Percentiles rank a stretch among this genome's conserved stretches.
These are phyloP conservation scores for Coccomyxa subellipsoidea DNA, from an alignment of 163 green algal genomes.

Conservation along the genomic window DNA sequence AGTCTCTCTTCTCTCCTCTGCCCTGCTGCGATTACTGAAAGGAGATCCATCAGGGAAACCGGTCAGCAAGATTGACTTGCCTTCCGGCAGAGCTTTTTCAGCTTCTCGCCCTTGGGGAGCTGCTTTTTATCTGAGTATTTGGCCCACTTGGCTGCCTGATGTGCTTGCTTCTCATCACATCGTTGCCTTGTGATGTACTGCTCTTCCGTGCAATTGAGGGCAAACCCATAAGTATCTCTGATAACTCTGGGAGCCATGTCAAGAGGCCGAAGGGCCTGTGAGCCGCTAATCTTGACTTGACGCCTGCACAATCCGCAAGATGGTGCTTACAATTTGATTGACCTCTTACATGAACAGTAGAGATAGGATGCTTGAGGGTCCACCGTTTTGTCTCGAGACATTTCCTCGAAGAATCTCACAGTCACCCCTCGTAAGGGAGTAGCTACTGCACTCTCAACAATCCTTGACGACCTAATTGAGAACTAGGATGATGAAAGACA, in stretches of 20 bases:
- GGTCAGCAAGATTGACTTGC: too few relatives aligned
- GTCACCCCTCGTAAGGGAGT: too few relatives aligned
- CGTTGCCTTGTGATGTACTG: constrained; percentile 26
- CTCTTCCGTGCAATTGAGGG: constrained; percentile 21
- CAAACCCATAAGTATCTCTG: constrained; percentile 43
- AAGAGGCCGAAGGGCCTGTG: neutral
- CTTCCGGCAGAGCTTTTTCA: constrained; percentile 57
- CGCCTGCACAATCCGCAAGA: too few relatives aligned
- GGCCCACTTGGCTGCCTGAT: constrained; percentile 24
- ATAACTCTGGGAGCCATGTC: neutral
- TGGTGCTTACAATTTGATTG: too few relatives aligned
- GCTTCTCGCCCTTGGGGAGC: constrained; percentile 30
- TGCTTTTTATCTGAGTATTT: constrained; percentile 14
- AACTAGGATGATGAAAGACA: too few relatives aligned
- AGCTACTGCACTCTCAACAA: too few relatives aligned
- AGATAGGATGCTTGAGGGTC: too few relatives aligned
- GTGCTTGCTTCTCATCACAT: constrained; percentile 27
- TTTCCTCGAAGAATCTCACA: too few relatives aligned
- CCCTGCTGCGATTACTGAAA: neutral
- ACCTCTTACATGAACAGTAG: too few relatives aligned
- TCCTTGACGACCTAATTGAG: too few relatives aligned
- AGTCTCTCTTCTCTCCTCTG: neutral
- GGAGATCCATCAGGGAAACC: too few relatives aligned
- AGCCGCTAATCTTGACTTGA: neutral
- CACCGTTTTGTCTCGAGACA: too few relatives aligned